Conservation (phyloP, 148 eudicot species). For the Polygonum maritimum region DNA sequence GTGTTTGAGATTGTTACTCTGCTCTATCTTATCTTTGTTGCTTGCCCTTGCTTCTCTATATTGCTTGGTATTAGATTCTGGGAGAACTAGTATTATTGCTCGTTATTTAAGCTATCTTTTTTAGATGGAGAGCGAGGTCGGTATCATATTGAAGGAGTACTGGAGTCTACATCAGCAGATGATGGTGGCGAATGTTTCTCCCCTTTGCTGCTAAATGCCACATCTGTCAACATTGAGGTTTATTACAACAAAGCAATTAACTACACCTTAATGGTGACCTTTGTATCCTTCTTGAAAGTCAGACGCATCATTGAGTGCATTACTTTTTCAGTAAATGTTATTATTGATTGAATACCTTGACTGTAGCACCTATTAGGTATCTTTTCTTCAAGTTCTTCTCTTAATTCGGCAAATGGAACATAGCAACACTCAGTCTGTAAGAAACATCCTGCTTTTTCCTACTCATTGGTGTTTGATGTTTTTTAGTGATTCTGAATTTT, state of each 20-base stretch:
- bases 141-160: slow-evolving; percentile 78
- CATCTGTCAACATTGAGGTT: slow-evolving; percentile 83
- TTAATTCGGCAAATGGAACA: slow-evolving; percentile 99
- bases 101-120: neutral
- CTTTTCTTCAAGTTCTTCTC: slow-evolving; percentile 92
- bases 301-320: neutral
- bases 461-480: neutral
- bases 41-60: neutral
- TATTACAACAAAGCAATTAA: slow-evolving; percentile 97
- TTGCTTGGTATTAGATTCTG: neutral
- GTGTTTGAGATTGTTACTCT: slow-evolving; percentile 6
- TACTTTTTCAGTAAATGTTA: neutral
- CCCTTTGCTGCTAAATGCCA: slow-evolving; percentile 72
- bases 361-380: slow-evolving; percentile 42
- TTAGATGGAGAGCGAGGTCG: slow-evolving; percentile 76
- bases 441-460: slow-evolving; percentile 13
- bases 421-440: slow-evolving; percentile 97
- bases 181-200: slow-evolving; percentile 96
- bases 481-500: neutral
- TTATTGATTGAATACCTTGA: slow-evolving; percentile 42
- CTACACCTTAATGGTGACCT: slow-evolving; percentile 98
- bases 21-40: neutral
- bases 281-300: slow-evolving; percentile 70
- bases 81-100: neutral
- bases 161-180: slow-evolving; percentile 95